Evolutionary conservation across 2,329 filamentous ascomycete species (phyloP), one percentile per base, ranked within the genome.

Genomic region (Westerdykella sp.): DNA sequence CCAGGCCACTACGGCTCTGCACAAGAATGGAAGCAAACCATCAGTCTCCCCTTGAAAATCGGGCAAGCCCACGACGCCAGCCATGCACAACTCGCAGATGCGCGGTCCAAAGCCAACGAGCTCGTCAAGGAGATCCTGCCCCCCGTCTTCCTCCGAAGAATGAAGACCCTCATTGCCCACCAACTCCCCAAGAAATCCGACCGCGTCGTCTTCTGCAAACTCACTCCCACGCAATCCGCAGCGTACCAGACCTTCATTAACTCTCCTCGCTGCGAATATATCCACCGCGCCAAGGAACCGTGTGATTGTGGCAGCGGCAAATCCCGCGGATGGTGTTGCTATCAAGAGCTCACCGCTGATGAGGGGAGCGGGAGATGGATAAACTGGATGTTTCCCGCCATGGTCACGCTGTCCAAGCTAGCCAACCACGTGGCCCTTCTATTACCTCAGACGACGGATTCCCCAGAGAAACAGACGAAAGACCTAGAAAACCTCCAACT

Each of bases 181-280:
- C 91, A 98, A 60, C 74, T 98, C 6, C 93, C 93, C 0, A 95
- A 89, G 68, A 98, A 98, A 74, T 90, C 80, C 28, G 93, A 98
- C 63, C 81, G 84, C 42, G 90, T 97, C 1, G 88, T 97, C 4
- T 98, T 98, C 61, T 98, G 93, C 55, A 89, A 89, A 1, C 75
- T 98, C 15, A 95, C 90, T 0, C 78, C 84, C 4, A 78, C 83
- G 0, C 93, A 98, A 65, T 77, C 79, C 11, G 77, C 83, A 25
- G 91, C 90, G 0, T 98, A 98, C 62, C 78, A 88, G 54, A 85
- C 83, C 31, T 85, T 93, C 42, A 70, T 95, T n/a, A 76, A 80
- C 12, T 85, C 85, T 47, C 78, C 84, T 2, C 76, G 85, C 6
- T 78, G 93, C 2, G 70, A 79, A 1, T 74, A 79, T 37, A 83